A percentile compares a stretch with the other conserved stretches of the same genome.
Evolutionary conservation across 1,284 basidiomycete genomes (phyloP).

Genomic region (Sanguinoderma infundibulare): DNA sequence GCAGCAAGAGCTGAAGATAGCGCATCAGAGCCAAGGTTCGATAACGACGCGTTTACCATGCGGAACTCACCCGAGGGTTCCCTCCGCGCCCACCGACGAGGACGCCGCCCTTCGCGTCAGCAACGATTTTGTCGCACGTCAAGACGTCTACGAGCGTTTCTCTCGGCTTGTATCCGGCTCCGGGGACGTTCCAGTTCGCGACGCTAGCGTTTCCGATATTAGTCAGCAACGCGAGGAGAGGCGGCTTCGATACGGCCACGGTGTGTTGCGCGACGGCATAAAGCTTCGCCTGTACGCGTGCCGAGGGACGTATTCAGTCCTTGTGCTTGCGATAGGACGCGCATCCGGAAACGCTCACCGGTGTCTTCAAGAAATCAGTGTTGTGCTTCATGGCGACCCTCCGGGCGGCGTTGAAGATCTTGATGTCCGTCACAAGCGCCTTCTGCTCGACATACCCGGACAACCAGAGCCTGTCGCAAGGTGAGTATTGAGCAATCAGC

Average conservation of each 20-base stretch:
- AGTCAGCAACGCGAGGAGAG: constrained; percentile 68
- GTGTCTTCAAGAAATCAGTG: constrained; percentile 55
- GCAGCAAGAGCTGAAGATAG: constrained; percentile 45
- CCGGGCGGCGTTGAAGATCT: constrained; percentile 63
- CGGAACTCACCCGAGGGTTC: not conserved
- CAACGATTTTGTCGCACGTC: constrained; percentile 52
- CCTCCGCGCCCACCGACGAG: constrained; percentile 20
- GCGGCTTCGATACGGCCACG: constrained; percentile 65
- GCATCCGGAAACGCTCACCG: constrained; percentile 38
- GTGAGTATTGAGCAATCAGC: not conserved
- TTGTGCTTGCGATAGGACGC: not conserved
- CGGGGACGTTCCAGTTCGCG: constrained; percentile 51
- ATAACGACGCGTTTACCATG: not conserved
- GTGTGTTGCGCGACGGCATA: constrained; percentile 45
- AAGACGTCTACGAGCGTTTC: constrained; percentile 67
- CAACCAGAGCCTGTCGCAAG: constrained; percentile 55
- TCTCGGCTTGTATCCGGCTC: constrained; percentile 47
- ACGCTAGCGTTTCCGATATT: constrained; percentile 55
- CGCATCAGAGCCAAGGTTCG: too few species aligned
- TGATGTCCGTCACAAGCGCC: constrained; percentile 55
- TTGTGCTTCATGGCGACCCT: constrained; percentile 54
- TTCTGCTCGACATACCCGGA: constrained; percentile 54
- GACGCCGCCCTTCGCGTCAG: constrained; percentile 51
- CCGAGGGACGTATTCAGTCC: not conserved
- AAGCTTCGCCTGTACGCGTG: constrained; percentile 46